These are phyloP conservation scores for Alternaria longipes DNA, from an alignment of 2,329 filamentous ascomycete genomes.

Conservation along the genomic window DNA sequence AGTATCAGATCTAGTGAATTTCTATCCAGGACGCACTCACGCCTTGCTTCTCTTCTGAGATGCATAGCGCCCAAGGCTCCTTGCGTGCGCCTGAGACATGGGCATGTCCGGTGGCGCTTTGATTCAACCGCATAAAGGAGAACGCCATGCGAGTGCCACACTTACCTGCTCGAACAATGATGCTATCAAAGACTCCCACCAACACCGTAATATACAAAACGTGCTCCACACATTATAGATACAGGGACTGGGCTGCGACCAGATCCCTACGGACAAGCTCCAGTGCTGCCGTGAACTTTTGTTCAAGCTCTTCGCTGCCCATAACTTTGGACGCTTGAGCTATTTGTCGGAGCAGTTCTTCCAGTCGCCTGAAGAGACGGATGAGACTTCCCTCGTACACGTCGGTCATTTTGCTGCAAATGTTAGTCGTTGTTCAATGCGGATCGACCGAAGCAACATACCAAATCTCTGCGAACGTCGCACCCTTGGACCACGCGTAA, in stretches of 20 bases:
- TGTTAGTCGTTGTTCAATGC: conserved; percentile 10
- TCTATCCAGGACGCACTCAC: conserved; percentile 35
- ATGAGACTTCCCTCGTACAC: conserved; percentile 97
- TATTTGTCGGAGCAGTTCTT: conserved; percentile 94
- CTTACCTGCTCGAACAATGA: conserved; percentile 25
- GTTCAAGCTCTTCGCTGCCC: conserved; percentile 92
- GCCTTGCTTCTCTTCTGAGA: conserved; percentile 23
- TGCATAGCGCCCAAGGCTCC: conserved; percentile 29
- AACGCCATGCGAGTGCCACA: conserved; percentile 27
- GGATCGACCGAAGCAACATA: conserved; percentile 60
- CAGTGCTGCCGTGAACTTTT: conserved; percentile 89
- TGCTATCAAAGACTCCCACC: conserved; percentile 23
- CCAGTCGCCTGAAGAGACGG: conserved; percentile 91
- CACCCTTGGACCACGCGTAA: conserved; percentile 87
- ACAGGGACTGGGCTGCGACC: conserved; percentile 92
- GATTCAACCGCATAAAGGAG: conserved; percentile 23
- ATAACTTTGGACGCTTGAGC: conserved; percentile 96
- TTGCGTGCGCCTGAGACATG: conserved; percentile 29
- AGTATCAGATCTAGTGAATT: conserved; percentile 43
- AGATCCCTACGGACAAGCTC: conserved; percentile 90
- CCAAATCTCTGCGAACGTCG: conserved; percentile 93
- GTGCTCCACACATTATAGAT: conserved; percentile 62
- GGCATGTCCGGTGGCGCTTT: conserved; percentile 24
- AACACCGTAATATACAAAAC: conserved; percentile 27
- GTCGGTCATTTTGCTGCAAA: conserved; percentile 94